Evolutionary conservation across 2,329 filamentous ascomycete genomes (phyloP).

Genomic region (Chaetomiaceae sp.): DNA sequence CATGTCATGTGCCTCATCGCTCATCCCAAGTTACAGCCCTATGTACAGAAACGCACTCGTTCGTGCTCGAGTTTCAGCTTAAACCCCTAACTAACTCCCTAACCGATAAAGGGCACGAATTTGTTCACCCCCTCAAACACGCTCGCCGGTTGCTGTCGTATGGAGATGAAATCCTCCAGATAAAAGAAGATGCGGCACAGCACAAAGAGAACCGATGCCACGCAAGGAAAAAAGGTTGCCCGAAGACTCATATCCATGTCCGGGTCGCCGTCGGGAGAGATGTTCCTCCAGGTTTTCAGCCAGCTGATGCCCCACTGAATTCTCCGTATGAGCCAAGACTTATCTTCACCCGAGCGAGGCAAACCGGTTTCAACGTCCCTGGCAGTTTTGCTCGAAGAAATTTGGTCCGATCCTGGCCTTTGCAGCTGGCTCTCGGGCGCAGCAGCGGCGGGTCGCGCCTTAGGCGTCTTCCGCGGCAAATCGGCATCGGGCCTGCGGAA

Average conservation of each 20-base stretch:
- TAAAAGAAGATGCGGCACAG: constrained; percentile 12
- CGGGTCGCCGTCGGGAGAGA: constrained; percentile 13
- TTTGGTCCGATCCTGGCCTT: too few species aligned
- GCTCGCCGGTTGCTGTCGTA: constrained; percentile 13
- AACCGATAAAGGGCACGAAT: constrained; percentile 7
- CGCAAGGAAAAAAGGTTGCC: background rate
- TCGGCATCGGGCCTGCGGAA: background rate
- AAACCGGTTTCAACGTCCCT: background rate
- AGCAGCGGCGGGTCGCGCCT: background rate
- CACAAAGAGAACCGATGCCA: background rate
- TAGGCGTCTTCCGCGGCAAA: background rate
- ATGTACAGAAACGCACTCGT: too few species aligned
- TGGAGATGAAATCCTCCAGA: constrained; percentile 12
- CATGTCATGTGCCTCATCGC: too few species aligned
- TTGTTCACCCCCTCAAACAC: constrained; percentile 14
- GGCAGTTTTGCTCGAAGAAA: too few species aligned
- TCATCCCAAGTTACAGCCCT: too few species aligned
- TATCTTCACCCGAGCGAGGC: background rate
- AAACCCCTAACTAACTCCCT: background rate
- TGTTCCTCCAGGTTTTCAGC: constrained; percentile 6
- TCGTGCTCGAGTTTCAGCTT: too few species aligned
- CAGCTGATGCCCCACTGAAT: background rate
- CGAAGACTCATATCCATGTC: constrained; percentile 7
- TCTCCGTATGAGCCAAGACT: too few species aligned
- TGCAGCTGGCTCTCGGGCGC: too few species aligned